Evolutionary conservation across 1,284 basidiomycete species (phyloP).

Genomic region (Papiliotrema nemorosa): DNA sequence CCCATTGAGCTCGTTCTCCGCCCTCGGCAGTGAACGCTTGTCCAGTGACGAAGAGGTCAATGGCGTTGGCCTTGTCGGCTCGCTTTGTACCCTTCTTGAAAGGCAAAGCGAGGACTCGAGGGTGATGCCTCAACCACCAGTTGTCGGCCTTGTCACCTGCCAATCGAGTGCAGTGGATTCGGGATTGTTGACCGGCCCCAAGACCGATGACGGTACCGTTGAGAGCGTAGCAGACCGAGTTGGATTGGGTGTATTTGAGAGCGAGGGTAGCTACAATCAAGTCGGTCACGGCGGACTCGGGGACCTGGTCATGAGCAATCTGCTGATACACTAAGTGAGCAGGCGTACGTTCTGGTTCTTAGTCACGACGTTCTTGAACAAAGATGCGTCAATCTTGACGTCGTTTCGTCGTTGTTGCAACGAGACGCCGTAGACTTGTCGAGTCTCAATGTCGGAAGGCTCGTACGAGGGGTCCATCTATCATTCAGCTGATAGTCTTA

Average conservation of each 20-base stretch:
- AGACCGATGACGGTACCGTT: conserved; percentile 92
- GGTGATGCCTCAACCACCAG: conserved; percentile 98
- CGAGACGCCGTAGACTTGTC: conserved; percentile 90
- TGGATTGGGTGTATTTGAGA: conserved; percentile 98
- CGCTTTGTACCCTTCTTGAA: conserved; percentile 98
- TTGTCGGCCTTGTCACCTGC: conserved; percentile 98
- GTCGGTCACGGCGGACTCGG: conserved; percentile 70
- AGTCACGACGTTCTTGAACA: conserved; percentile 87
- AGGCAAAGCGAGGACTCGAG: conserved; percentile 76
- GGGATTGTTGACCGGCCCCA: conserved; percentile 96
- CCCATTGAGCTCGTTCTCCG: conserved; percentile 87
- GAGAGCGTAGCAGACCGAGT: conserved; percentile 95
- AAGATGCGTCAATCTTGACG: conserved; percentile 72
- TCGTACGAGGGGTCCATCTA: conserved; percentile 81
- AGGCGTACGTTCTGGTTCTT: conserved; percentile 71
- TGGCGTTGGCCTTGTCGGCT: conserved; percentile 96
- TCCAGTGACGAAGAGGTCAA: conserved; percentile 92
- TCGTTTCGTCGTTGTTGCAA: conserved; percentile 92
- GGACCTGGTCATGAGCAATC: conserved; percentile 58
- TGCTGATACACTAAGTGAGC: background rate
- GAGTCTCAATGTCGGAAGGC: conserved; percentile 77
- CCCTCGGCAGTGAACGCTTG: conserved; percentile 72
- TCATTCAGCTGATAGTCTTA: conserved; percentile 2
- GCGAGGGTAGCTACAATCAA: conserved; percentile 92
- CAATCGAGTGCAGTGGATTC: conserved; percentile 98